Evolutionary conservation across 2,329 filamentous ascomycete species (phyloP), one percentile per base, ranked within the genome.

Genomic region (Penicillium decumbens): DNA sequence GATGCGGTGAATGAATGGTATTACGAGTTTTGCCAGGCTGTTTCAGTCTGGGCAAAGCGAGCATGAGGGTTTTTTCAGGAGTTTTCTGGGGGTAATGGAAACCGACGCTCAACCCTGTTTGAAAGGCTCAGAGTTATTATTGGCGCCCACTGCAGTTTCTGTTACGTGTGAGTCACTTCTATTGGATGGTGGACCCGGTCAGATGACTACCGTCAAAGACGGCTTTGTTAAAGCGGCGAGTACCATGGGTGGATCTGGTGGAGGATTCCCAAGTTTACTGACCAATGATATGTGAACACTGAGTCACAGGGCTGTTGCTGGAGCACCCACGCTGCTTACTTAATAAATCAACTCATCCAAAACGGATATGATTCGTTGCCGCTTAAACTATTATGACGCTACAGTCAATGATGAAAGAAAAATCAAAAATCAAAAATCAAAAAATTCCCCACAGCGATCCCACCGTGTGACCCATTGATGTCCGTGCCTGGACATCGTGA

Each of bases 151-250:
- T 12, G n/a, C 33, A 47, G 58, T 70, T 71, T 70, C 63, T 66
- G 54, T 71, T 71, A 71, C 67, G 68, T 70, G 58, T 64, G 46
- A 58, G 53, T 53, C 57, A 53, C 45, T 40, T 48, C 29, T 28
- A 58, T 46, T 57, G 58, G 38, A 27, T 50, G 43, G 41, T 38
- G 48, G 24, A 42, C 33, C 25, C 32, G 27, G 46, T 49, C 47
- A 49, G 47, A 49, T 49, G 47, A 49, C 41, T 47, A 27, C 42
- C 15, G 39, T n/a, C 46, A 33, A 15, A 37, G 47, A 41, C 48
- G 48, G 50, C 37, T 18, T 30, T n/a, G 25, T 23, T 23, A 61
- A 59, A 56, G 60, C 60, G 18, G 56, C 60, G 28, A 35, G 15
- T 18, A 45, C 7, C 6, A 2, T 33, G 41, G 20, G 50, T 51